Percentiles rank a stretch among this genome's conserved stretches.
phyloP scores from a whole-genome alignment of 164 flowering plant genomes.

The Malania oleifera region DNA sequence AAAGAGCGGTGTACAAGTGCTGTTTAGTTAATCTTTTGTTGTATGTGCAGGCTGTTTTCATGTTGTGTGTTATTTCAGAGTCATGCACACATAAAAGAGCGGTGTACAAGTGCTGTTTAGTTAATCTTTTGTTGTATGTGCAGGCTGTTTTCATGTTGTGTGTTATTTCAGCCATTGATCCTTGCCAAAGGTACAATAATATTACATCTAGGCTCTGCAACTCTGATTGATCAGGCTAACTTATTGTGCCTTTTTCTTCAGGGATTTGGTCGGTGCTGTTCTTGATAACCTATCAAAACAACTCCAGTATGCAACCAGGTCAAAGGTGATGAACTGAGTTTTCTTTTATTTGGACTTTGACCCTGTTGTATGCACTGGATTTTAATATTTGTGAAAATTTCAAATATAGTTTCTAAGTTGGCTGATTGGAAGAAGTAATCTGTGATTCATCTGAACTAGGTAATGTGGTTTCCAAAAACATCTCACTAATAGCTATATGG shows the following conservation, averaged over 20 bases:
- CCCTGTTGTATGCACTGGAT: background rate
- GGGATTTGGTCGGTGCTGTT: slow-evolving; percentile 57
- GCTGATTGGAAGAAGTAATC: too few species aligned
- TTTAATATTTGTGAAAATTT: background rate
- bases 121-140: slow-evolving; percentile 9
- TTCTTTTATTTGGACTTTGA: background rate
- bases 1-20: too few species aligned
- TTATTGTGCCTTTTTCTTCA: slow-evolving; percentile 19
- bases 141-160: slow-evolving; percentile 91
- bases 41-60: slow-evolving; percentile 72
- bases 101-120: background rate
- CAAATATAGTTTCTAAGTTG: too few species aligned
- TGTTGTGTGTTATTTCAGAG: slow-evolving; percentile 64
- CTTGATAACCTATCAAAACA: slow-evolving; percentile 66
- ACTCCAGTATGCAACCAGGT: slow-evolving; percentile 49
- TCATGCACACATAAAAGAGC: too few species aligned
- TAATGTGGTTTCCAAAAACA: too few species aligned
- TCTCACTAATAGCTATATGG: too few species aligned
- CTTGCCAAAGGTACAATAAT: slow-evolving; percentile 68
- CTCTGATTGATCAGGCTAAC: background rate
- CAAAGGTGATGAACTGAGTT: slow-evolving; percentile 45
- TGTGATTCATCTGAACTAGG: too few species aligned
- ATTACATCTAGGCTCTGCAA: background rate
- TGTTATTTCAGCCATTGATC: slow-evolving; percentile 69
- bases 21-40: background rate